Evolutionary conservation across 2,329 filamentous ascomycete genomes (phyloP), one percentile per base, ranked within the genome.

Genomic region (Aurifilum marmelostoma): DNA sequence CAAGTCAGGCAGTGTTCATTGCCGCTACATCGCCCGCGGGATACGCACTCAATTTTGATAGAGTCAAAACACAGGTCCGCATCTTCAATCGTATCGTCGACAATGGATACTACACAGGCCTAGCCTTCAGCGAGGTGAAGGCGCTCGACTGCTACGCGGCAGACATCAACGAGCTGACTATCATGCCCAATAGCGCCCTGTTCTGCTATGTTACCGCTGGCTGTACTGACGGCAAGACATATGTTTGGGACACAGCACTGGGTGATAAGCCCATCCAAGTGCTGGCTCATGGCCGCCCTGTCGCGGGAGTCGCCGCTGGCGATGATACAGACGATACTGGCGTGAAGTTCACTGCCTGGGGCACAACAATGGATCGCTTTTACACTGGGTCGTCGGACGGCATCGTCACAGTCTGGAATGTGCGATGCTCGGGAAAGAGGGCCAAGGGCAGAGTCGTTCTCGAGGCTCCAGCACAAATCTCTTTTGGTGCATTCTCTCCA

Each of bases 311-410:
- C 4, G 34, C 63, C 24, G 67, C 66, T 21, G 64, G 67, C 1
- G 69, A 71, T 18, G 39, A 69, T 24, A 67, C 80, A 11, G 86
- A 87, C 64, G 88, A 90, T 69, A 85, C 85, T 0, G 88, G 88
- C 1, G 86, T 90, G 56, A 90, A 89, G 74, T 90, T 91, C 72
- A 84, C 84, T 0, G 84, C 87, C 4, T 91, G 88, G 88, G 88
- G 87, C 0, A 82, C 80, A 21, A 85, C 83, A 0, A 76, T 80
- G 0, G 85, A 88, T 67, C 82, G 88, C 0, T 83, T 91, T 58
- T 91, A 90, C 72, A 90, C 88, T 0, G 88, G 88, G 0, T 87
- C 86, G 0, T 89, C 88, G 1, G 88, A 91, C 70, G 88, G 88
- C 1, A 80, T 85, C 0, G 81, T 91, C 21, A 89, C 88, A 70